A percentile compares a stretch with the other conserved stretches of the same genome.
Evolutionary conservation across 1,284 basidiomycete genomes (phyloP).

Genomic region (Cystobasidium sp.): DNA sequence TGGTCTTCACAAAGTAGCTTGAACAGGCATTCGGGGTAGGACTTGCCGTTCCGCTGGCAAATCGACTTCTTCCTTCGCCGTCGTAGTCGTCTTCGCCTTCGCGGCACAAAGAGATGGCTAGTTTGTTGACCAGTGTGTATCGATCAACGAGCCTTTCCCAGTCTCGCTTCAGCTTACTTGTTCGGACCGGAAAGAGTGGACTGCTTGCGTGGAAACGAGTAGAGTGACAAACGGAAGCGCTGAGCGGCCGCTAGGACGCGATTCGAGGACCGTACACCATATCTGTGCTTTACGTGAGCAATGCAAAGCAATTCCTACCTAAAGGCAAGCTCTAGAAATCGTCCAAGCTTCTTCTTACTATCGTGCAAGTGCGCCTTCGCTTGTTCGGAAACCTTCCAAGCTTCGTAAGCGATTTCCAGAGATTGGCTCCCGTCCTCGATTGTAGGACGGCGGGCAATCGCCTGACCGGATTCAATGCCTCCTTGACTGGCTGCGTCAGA

Average conservation of each 20-base stretch:
- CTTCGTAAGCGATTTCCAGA: background rate
- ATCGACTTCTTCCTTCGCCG: too few relatives aligned
- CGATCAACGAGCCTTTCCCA: background rate
- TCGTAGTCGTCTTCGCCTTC: background rate
- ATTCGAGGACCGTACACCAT: background rate
- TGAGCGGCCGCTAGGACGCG: background rate
- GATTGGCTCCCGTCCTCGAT: too few relatives aligned
- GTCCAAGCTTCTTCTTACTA: background rate
- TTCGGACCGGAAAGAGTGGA: background rate
- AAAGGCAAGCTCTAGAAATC: background rate
- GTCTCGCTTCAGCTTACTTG: background rate
- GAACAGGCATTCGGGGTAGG: too few relatives aligned
- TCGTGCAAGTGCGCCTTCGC: background rate
- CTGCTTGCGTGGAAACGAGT: slow-evolving; percentile 1
- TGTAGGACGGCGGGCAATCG: too few relatives aligned
- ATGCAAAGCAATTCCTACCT: slow-evolving; percentile 5
- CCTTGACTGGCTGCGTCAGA: too few relatives aligned
- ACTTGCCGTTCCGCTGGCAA: too few relatives aligned
- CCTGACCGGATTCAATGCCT: too few relatives aligned
- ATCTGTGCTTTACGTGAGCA: background rate
- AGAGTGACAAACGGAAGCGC: background rate
- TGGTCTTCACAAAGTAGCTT: too few relatives aligned
- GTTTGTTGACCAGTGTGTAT: background rate
- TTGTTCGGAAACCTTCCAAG: background rate
- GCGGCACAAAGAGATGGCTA: background rate